Evolutionary conservation across 441 rosid genomes (phyloP).

Genomic region (Rhodomyrtus psidioides): DNA sequence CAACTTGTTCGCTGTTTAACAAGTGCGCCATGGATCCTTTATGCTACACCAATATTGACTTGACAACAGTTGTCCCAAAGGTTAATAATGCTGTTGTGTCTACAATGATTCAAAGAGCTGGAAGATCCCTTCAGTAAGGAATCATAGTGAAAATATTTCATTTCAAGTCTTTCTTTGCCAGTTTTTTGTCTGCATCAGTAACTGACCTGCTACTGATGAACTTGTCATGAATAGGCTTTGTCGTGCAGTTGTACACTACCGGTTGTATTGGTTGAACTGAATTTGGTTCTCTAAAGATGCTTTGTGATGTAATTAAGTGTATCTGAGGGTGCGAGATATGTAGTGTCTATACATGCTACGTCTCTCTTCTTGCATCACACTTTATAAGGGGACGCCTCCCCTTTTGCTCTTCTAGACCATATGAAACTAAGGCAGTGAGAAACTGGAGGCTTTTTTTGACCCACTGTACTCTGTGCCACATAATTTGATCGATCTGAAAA

Average conservation of each 20-base stretch:
- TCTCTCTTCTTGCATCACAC: not conserved
- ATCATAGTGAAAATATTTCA: not conserved
- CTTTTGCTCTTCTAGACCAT: not conserved
- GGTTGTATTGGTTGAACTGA: not conserved
- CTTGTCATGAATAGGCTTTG: not conserved
- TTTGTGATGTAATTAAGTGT: not conserved
- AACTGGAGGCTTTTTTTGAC: not conserved
- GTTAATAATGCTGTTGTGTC: conserved; percentile 65
- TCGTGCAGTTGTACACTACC: not conserved
- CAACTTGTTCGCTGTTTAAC: conserved; percentile 69
- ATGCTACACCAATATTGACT: conserved; percentile 61
- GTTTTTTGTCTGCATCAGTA: not conserved
- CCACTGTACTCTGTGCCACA: not conserved
- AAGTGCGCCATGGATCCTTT: conserved; percentile 75
- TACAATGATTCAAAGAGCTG: conserved; percentile 79
- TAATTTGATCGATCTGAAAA: not conserved
- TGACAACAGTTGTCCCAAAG: conserved; percentile 54
- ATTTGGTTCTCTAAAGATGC: not conserved
- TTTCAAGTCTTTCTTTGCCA: not conserved
- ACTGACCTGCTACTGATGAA: not conserved
- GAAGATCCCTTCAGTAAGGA: conserved; percentile 62
- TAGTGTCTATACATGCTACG: not conserved
- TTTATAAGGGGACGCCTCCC: not conserved
- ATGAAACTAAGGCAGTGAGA: not conserved
- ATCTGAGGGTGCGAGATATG: not conserved